A percentile compares a stretch with the other conserved stretches of the same genome.
Evolutionary conservation across 345 rosid species (phyloP).

Genomic region (Citropsis articulata): DNA sequence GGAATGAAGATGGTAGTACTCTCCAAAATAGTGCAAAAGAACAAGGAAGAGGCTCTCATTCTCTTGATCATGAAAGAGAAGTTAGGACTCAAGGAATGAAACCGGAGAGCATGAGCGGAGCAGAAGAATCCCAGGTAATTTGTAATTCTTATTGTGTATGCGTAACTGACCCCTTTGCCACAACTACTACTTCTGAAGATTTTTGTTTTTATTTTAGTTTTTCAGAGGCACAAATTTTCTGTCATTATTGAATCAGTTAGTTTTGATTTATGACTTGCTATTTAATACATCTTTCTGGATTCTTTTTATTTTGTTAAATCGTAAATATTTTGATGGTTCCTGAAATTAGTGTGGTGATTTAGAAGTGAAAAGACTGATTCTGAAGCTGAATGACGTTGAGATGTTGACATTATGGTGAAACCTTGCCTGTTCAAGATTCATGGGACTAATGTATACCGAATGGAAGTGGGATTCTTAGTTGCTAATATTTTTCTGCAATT

Average conservation of each 20-base stretch:
- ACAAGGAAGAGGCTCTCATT: conserved; percentile 20
- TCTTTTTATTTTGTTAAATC: not conserved
- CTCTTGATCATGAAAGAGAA: conserved; percentile 17
- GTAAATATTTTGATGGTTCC: not conserved
- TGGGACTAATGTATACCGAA: not conserved
- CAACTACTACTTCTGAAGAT: not conserved
- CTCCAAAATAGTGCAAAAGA: conserved; percentile 4
- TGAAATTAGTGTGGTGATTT: not conserved
- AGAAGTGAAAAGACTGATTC: not conserved
- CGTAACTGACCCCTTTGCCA: not conserved
- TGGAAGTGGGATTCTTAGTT: not conserved
- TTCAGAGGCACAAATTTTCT: not conserved
- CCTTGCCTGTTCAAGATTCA: not conserved
- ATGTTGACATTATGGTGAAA: not conserved
- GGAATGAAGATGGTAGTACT: conserved; percentile 14
- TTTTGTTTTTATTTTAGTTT: too few species aligned
- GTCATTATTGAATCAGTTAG: not conserved
- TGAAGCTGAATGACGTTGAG: not conserved
- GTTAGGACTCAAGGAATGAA: conserved; percentile 12
- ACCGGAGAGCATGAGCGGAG: conserved; percentile 11
- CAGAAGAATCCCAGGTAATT: conserved; percentile 26
- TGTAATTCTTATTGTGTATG: not conserved
- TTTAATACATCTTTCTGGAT: not conserved
- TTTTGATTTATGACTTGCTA: not conserved
- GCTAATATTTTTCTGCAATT: not conserved